Evolutionary conservation across 2,329 filamentous ascomycete genomes (phyloP), one percentile per base, ranked within the genome.

Genomic region (Penicillium nordicum): DNA sequence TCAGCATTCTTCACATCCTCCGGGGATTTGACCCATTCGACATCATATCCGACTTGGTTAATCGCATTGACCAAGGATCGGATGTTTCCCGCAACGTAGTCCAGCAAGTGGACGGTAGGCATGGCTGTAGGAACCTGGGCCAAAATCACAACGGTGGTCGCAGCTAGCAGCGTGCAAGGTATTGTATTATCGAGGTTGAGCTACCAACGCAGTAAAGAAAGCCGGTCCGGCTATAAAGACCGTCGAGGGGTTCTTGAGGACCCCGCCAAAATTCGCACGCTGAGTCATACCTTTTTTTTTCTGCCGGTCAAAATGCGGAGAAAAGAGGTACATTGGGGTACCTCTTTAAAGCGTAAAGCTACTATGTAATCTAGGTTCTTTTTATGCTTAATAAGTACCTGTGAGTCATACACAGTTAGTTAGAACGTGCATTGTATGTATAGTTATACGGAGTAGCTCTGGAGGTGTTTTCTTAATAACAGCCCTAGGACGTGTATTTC

Each of bases 21-120:
- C 5, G 94, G 94, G 34, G 86, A 86, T 67, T 83, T 88, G 64
- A 99, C 82, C 94, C 93, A 97, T 79, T 94, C 89, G 45, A 99
- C 90, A 43, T 89, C 84, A 74, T 93, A 97, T 59, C 94, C 94
- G 57, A 93, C 84, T 76, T 94, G 96, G 75, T 99, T 93, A 69
- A 99, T 96, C 67, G 93, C 94, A 80, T 99, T 99, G 72, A 92
- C 93, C 68, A 99, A 84, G 62, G 92, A 97, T 63, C 93, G 88
- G 67, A 99, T 87, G 75, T 99, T 99, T 71, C 94, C 94, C 59
- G 94, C 93, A 64, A 97, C 93, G 74, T 97, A 97, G 79, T 97
- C 85, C 51, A 88, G 79, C 37, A 81, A 69, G 64, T 81, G 77
- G 53, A 80, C 79, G 29, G 73, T 79, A 37, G 78, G 76, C 78